Percentiles rank a stretch among this genome's conserved stretches.
These are phyloP conservation scores for Benincasa hispida DNA, from an alignment of 306 rosid species.

Conservation along the genomic window DNA sequence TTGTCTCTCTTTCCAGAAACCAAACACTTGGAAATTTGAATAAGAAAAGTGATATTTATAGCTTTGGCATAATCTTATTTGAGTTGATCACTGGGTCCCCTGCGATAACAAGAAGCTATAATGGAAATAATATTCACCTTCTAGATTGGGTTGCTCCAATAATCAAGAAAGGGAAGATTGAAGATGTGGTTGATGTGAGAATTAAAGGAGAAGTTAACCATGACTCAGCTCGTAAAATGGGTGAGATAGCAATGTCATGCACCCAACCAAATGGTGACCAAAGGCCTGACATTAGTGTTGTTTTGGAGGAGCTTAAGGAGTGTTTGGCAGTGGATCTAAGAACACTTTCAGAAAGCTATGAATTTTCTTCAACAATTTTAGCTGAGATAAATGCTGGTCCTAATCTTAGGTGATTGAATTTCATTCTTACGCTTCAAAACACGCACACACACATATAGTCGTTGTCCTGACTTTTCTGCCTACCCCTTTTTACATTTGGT, in stretches of 20 bases:
- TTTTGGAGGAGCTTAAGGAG: slow-evolving; percentile 13
- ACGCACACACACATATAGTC: too few species aligned
- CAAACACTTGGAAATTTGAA: background rate
- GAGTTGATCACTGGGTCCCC: slow-evolving; percentile 18
- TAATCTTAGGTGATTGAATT: background rate
- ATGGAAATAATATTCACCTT: slow-evolving; percentile 2
- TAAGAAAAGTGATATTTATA: slow-evolving; percentile 17
- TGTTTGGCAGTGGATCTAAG: background rate
- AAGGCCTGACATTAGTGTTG: slow-evolving; percentile 1
- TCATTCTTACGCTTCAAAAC: too few species aligned
- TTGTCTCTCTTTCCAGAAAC: background rate
- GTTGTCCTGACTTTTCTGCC: too few species aligned
- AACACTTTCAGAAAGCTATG: background rate
- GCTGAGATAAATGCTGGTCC: background rate
- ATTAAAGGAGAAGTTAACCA: slow-evolving; percentile 9
- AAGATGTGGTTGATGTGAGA: slow-evolving; percentile 14
- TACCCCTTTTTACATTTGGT: too few species aligned
- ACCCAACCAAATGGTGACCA: background rate
- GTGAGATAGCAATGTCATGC: slow-evolving; percentile 17
- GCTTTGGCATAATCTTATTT: slow-evolving; percentile 27
- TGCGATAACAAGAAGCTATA: background rate
- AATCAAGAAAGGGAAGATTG: slow-evolving; percentile 15
- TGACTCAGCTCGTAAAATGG: slow-evolving; percentile 15
- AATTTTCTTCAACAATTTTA: background rate
- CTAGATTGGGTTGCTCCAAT: slow-evolving; percentile 15